These are phyloP conservation scores for Talaromyces proteolyticus DNA, from an alignment of 495 filamentous ascomycete species.

Conservation along the genomic window DNA sequence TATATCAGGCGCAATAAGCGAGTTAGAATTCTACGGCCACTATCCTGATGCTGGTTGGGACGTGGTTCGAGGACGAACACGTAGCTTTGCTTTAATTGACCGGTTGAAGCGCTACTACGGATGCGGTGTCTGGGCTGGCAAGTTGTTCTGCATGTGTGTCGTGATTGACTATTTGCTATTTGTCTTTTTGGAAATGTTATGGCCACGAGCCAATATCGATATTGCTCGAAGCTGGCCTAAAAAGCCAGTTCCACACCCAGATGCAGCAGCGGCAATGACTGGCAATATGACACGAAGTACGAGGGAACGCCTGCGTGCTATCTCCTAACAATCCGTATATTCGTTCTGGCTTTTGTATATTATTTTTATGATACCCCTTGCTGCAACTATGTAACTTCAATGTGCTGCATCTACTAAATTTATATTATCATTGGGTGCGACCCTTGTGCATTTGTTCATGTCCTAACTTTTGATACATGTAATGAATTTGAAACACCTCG, in stretches of 20 bases:
- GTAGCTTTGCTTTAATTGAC: slow-evolving; percentile 89
- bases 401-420: too few species aligned
- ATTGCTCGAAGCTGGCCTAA: slow-evolving; percentile 86
- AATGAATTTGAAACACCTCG: too few species aligned
- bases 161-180: slow-evolving; percentile 91
- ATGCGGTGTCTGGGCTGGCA: slow-evolving; percentile 99
- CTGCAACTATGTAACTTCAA: neutral
- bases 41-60: slow-evolving; percentile 58
- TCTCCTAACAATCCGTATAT: neutral
- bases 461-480: too few species aligned
- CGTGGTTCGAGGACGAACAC: slow-evolving; percentile 66
- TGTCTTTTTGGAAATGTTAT: slow-evolving; percentile 79
- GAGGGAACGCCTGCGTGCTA: slow-evolving; percentile 4
- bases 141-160: slow-evolving; percentile 91
- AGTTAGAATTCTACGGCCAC: slow-evolving; percentile 82
- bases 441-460: too few species aligned
- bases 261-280: slow-evolving; percentile 6
- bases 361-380: slow-evolving; percentile 1
- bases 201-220: slow-evolving; percentile 79
- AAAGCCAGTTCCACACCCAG: slow-evolving; percentile 37
- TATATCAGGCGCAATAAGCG: slow-evolving; percentile 74
- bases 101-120: slow-evolving; percentile 93
- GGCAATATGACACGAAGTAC: slow-evolving; percentile 6
- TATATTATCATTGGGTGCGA: too few species aligned
- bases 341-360: neutral